Evolutionary conservation across 371 early-diverging fungal species (phyloP).

Genomic region (Mucor mucedo): DNA sequence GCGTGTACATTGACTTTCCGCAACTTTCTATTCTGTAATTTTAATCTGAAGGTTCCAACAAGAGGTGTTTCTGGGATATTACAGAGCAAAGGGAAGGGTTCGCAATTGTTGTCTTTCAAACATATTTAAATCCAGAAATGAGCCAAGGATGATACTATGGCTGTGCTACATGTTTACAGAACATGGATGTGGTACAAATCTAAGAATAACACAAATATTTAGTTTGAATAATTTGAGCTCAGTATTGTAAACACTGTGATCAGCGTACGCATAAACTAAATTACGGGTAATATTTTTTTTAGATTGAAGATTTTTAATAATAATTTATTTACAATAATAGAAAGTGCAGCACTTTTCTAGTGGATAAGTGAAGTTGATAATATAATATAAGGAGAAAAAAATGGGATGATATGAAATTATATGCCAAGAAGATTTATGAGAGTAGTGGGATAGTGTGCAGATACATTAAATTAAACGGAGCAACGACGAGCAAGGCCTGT

Average conservation of each 20-base stretch:
- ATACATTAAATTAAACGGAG: slow-evolving; percentile 17
- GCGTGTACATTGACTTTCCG: too few relatives aligned
- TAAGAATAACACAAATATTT: background rate
- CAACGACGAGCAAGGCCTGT: slow-evolving; percentile 22
- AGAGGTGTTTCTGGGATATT: too few relatives aligned
- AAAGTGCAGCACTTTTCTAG: background rate
- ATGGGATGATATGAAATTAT: background rate
- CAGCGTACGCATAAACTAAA: background rate
- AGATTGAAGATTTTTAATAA: background rate
- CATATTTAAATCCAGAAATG: background rate
- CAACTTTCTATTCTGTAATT: too few relatives aligned
- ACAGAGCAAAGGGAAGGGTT: too few relatives aligned
- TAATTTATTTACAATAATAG: background rate
- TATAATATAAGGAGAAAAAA: background rate
- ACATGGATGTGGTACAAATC: background rate
- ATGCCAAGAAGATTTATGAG: slow-evolving; percentile 12
- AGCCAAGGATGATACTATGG: slow-evolving; percentile 4
- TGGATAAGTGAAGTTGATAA: background rate
- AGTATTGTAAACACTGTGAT: background rate
- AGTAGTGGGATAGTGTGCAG: slow-evolving; percentile 11
- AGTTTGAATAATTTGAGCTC: background rate
- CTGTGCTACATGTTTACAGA: slow-evolving; percentile 7
- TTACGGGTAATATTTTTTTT: background rate
- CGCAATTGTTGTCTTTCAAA: too few relatives aligned
- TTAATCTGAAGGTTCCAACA: too few relatives aligned